Conservation (phyloP, 1,284 basidiomycete genomes). For the Cystobasidiaceae sp. region DNA sequence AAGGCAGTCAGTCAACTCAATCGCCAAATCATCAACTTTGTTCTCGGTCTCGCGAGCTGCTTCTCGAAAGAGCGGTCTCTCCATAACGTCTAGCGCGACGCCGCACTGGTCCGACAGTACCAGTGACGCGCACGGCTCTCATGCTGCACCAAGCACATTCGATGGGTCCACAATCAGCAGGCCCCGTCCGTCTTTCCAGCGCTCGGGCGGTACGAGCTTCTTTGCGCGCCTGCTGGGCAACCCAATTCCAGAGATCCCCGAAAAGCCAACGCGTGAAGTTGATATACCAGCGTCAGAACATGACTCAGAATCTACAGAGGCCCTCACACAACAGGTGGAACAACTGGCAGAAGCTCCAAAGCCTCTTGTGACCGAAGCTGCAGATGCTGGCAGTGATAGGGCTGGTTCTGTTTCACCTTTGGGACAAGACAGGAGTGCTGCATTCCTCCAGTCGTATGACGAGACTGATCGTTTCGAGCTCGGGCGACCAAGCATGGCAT, state of each 20-base stretch:
- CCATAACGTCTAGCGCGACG: too few species aligned
- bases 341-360: background rate
- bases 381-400: background rate
- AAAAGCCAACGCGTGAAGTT: background rate
- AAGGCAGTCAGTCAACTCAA: background rate
- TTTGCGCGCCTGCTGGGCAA: constrained; percentile 1
- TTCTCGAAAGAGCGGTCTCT: background rate
- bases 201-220: constrained; percentile 10
- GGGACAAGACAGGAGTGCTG: background rate
- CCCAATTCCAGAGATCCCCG: background rate
- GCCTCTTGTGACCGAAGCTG: background rate
- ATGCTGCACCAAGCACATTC: too few species aligned
- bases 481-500: constrained; percentile 1
- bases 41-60: background rate
- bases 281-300: too few species aligned
- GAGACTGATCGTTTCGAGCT: background rate
- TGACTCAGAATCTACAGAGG: too few species aligned
- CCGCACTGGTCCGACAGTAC: background rate
- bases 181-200: background rate
- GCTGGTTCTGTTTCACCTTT: too few species aligned
- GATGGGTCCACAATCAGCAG: background rate
- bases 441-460: background rate
- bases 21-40: background rate
- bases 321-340: too few species aligned
- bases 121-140: too few species aligned